phyloP scores from a whole-genome alignment of 2,329 filamentous ascomycete genomes.

The Microcyclospora pomicola region DNA sequence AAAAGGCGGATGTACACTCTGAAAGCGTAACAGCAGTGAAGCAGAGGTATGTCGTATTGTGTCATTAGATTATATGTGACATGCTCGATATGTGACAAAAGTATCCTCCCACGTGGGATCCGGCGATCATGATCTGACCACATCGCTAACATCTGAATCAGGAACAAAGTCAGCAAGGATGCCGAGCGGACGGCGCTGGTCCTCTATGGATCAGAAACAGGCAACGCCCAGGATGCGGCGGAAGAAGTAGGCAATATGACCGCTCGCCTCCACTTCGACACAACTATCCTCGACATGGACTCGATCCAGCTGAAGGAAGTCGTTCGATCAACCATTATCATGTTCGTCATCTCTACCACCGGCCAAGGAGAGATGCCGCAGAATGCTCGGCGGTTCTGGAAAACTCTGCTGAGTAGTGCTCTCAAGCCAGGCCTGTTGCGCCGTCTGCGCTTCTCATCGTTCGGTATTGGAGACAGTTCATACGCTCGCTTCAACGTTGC shows the following conservation, averaged over 20 bases:
- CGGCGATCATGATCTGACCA: too few relatives aligned
- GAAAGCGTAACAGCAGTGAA: too few relatives aligned
- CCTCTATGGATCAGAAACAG: conserved; percentile 88
- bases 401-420: conserved; percentile 62
- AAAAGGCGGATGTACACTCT: too few relatives aligned
- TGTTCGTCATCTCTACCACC: conserved; percentile 82
- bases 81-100: too few relatives aligned
- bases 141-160: too few relatives aligned
- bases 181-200: conserved; percentile 46
- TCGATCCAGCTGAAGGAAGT: conserved; percentile 47
- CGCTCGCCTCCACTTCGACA: conserved; percentile 66
- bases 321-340: conserved; percentile 40
- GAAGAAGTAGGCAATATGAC: conserved; percentile 64
- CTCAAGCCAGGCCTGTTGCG: conserved; percentile 57
- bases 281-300: conserved; percentile 64
- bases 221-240: conserved; percentile 83
- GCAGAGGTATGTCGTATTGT: too few relatives aligned
- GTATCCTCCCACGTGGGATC: too few relatives aligned
- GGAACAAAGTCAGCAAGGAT: too few relatives aligned
- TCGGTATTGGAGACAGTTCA: conserved; percentile 87
- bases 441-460: conserved; percentile 62
- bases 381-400: conserved; percentile 77
- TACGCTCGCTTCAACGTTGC: conserved; percentile 94
- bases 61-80: too few relatives aligned
- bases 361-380: conserved; percentile 86